phyloP scores from a whole-genome alignment of 2,329 filamentous ascomycete species.

The Pseudonectria foliicola region DNA sequence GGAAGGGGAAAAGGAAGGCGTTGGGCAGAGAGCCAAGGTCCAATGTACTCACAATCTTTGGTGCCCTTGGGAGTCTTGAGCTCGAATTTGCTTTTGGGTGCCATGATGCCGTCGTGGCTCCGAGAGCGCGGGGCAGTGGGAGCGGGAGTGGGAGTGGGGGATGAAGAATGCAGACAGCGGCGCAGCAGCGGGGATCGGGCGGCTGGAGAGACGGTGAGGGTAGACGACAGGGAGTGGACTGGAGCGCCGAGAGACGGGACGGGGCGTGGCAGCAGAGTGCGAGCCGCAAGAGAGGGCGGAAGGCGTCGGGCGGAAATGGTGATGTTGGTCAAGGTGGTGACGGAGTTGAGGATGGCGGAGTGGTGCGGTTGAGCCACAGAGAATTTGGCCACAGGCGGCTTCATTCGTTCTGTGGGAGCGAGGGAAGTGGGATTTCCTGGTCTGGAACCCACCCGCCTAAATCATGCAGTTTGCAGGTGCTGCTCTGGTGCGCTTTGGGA shows the following conservation, averaged over 20 bases:
- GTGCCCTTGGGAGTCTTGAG: conserved; percentile 90
- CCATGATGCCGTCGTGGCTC: conserved; percentile 19
- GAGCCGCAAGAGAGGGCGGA: no score
- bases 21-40: background rate
- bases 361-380: conserved; percentile 6
- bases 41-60: conserved; percentile 57
- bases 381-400: conserved; percentile 18
- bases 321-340: no score
- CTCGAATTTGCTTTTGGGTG: conserved; percentile 26
- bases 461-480: conserved; percentile 9
- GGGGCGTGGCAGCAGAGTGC: no score
- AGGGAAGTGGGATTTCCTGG: conserved; percentile 12
- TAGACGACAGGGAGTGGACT: no score
- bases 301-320: no score
- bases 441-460: conserved; percentile 13
- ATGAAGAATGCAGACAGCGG: conserved; percentile 16
- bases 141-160: conserved; percentile 15
- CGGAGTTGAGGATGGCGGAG: no score
- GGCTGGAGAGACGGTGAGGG: background rate
- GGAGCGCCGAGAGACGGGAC: no score
- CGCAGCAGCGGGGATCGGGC: background rate
- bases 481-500: background rate
- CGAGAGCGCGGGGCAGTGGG: conserved; percentile 18
- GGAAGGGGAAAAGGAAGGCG: background rate
- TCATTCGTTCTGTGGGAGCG: conserved; percentile 17